Base-by-base conservation (phyloP, 768 basidiomycete genomes). In the Boletellus ananiceps region DNA sequence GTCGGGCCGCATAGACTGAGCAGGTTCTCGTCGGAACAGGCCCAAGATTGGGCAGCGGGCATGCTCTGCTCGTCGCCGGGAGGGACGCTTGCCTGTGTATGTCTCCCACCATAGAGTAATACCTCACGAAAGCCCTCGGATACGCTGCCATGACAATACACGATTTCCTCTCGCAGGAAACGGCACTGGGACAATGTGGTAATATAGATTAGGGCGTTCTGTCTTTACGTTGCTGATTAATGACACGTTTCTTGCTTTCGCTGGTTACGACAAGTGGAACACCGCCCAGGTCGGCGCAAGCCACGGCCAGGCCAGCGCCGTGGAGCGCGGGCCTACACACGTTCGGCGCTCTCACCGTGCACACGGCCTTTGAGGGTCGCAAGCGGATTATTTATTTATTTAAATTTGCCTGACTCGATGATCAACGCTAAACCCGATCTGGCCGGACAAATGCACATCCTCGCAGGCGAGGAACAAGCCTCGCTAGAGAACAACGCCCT, bases 71-170 rank as follows among this genome's bases (percentile, higher is more conserved):
- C 23, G 23, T 25, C 23, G 23, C 23, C 23, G 44, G 50, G 44
- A 23, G 29, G 29, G 29, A 29, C 29, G 29, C 29, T 29, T 8
- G 34, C 18, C 13, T 19, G 45, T 31, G 29, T 19, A 37, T 15
- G 36, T 25, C 44, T 27, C 25, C 18, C 16, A 36, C 5, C 44
- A 27, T 46, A 46, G 29, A 39, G 11, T 46, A 21, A 50, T 50
- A 52, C 35, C 44, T 51, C 35, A 49, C 21, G 44, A 40, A 38
- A 43, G 31, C 19, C 35, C n/a, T 27, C 53, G 43, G 54, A 52
- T 39, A 60, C 2, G 31, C 47, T 27, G 29, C 29, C 37, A 48
- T 44, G 57, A 49, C 23, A 33, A 37, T 7, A 21, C 40, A 21
- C 44, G 16, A 21, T 51, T 25, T 50, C 56, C 34, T 38, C 21